These are phyloP conservation scores for Fragilariopsis cylindrus DNA, from an alignment of 108 stramenopile species.

Conservation along the genomic window DNA sequence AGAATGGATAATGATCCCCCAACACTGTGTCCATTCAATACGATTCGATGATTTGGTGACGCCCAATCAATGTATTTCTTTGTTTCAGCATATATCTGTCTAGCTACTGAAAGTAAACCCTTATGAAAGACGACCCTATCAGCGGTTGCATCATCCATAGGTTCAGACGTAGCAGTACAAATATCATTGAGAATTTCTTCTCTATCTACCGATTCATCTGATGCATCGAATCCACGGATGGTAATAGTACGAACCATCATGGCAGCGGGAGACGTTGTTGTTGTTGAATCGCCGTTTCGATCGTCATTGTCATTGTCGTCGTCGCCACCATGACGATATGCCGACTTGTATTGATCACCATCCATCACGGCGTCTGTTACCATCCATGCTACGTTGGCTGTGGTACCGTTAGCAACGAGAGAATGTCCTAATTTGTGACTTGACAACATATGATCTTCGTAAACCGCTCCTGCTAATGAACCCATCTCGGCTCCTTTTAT, in stretches of 20 bases:
- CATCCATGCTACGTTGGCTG: conserved; percentile 80
- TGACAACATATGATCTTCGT: conserved; percentile 48
- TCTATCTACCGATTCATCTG: conserved; percentile 78
- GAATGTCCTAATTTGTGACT: conserved; percentile 55
- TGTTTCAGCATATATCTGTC: conserved; percentile 57
- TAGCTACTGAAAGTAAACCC: conserved; percentile 69
- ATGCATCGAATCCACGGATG: conserved; percentile 88
- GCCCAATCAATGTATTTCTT: conserved; percentile 63
- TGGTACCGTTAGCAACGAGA: conserved; percentile 70
- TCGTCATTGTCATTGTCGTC: not conserved
- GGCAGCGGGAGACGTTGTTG: conserved; percentile 8
- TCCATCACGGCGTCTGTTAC: conserved; percentile 52
- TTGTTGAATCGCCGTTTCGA: not conserved
- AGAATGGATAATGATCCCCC: conserved; percentile 80
- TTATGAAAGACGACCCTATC: conserved; percentile 57
- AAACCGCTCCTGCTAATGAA: conserved; percentile 68
- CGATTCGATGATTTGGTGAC: conserved; percentile 59
- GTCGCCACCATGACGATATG: not conserved
- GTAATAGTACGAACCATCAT: conserved; percentile 64
- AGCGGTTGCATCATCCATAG: conserved; percentile 31
- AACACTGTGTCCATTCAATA: conserved; percentile 82
- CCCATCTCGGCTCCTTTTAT: conserved; percentile 63
- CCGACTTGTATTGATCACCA: conserved; percentile 3
- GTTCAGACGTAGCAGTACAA: conserved; percentile 55
- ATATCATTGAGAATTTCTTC: conserved; percentile 63